Base-by-base conservation (phyloP, 148 eudicot species). In the Spergularia marina region DNA sequence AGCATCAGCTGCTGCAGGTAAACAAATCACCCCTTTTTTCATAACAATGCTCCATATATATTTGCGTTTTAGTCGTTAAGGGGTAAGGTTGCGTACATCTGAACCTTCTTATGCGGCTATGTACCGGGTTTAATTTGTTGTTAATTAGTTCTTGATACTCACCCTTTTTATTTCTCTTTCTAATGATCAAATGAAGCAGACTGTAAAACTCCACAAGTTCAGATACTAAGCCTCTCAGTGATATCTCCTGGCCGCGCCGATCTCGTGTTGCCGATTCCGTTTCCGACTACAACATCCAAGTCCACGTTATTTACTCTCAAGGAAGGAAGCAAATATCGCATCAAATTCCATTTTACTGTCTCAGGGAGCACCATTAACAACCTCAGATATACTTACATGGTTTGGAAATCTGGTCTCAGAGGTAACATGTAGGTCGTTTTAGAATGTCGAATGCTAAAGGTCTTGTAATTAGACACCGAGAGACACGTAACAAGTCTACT, bases 391-490 rank as follows among this genome's bases (percentile, higher is more conserved):
- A 78, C 78, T 56, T 77, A 78, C 65, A 81, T 65, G 65, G 86
- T 83, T 10, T 83, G 86, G 83, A 83, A 77, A 58, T 57, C 80
- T 57, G 86, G 86, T 25, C 13, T 84, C 52, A 75, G 78, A 84
- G 86, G 86, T 84, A 78, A 78, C 30, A 12, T 17, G 8, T 64
- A 44, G 0, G 12, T 53, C 5, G 52, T 53, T 65, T 44, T 2
- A 5, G 12, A 1, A 10, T 44, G 49, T 9, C 49, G 1, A 44
- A 44, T 44, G 49, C 49, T 44, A 6, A 44, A 44, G 49, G 49
- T 44, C 49, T 44, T 44, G 1, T 44, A 6, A 44, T 44, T 9
- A 30, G 36, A 1, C 36, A 30, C 36, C 4, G 36, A 0, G 36
- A 0, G 49, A 44, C 49, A 44, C 10, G 10, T 44, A 44, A 44